Base-by-base conservation (phyloP, 2,329 filamentous ascomycete species). In the Xylaria hypoxylon region DNA sequence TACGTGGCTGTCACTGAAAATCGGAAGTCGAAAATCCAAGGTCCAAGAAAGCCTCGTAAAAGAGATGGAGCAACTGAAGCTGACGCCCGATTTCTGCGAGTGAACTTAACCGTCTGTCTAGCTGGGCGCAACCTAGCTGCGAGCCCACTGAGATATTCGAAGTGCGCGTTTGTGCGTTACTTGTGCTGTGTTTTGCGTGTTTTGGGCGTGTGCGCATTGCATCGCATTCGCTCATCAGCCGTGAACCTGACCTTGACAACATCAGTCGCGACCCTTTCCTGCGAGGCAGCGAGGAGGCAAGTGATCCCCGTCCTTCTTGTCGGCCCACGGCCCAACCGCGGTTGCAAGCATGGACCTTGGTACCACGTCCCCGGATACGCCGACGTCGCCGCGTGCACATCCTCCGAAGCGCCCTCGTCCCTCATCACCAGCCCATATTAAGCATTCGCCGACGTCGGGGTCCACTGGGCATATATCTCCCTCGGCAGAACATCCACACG, bases 341-440 rank as follows among this genome's bases (percentile, higher is more conserved):
- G 24, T 42, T 59, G 42, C 40, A 28, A 55, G 50, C 26, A 70
- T 70, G 68, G 62, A 70, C 38, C 38, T 59, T n/a, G 68, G 68
- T 66, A 69, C 66, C 72, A 85, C 85, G 84, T 81, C 81, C 71
- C 79, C 79, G 47, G 80, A 80, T 71, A 80, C 81, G 64, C 83
- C 86, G 74, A 81, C 83, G 65, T 84, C 85, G 65, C 83, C 84
- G 71, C 79, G 78, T 72, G 77, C 81, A 48, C 82, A 87, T 72
- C 85, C 86, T 48, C 79, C 81, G 73, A 90, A 90, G 79, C 87
- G 88, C 71, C 81, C 83, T 68, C 84, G 87, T 69, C 85, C 84
- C 72, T 81, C 80, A 47, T 87, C 86, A 22, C 83, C 85, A 3
- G 15, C 56, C 19, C 52, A 44, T 35, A 82, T 83, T 67, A 81